phyloP scores from a whole-genome alignment of 805 yeast species.

The Saccharomycopsis babjevae region DNA sequence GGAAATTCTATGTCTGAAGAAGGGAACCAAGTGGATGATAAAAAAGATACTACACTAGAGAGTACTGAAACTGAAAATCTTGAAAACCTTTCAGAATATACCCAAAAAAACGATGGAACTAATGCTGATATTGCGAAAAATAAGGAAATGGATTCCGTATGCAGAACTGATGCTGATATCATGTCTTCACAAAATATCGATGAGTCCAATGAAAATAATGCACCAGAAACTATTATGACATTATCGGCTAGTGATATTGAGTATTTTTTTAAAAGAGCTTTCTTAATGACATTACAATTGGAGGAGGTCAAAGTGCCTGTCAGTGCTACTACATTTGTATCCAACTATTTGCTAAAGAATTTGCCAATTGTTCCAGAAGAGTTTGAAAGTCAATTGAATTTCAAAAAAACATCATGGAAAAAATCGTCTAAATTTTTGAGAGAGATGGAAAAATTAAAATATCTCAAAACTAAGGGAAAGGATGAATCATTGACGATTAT shows the following conservation, averaged over 20 bases:
- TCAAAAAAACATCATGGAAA: conserved; percentile 82
- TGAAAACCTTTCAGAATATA: conserved; percentile 4
- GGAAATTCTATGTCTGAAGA: not conserved
- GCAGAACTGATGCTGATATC: conserved; percentile 14
- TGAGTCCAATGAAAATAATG: conserved; percentile 9
- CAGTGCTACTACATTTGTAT: conserved; percentile 63
- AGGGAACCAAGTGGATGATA: not conserved
- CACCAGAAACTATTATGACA: conserved; percentile 14
- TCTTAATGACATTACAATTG: conserved; percentile 56
- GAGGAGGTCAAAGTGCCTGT: conserved; percentile 55
- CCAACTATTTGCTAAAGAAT: conserved; percentile 57
- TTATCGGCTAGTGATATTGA: conserved; percentile 61
- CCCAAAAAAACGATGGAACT: not conserved
- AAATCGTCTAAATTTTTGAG: conserved; percentile 79
- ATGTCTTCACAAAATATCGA: conserved; percentile 6
- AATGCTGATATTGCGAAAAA: not conserved
- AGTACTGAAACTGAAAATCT: conserved; percentile 16
- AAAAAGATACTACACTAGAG: not conserved
- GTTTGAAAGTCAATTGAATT: conserved; percentile 34
- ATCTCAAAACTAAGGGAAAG: conserved; percentile 67
- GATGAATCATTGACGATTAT: conserved; percentile 67
- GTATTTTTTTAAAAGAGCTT: conserved; percentile 58
- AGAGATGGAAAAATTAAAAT: conserved; percentile 70
- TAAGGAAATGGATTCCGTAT: not conserved
- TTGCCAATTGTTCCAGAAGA: conserved; percentile 45